Base-by-base conservation (phyloP, 192 early-diverging fungal genomes). In the Coemansia sp. region DNA sequence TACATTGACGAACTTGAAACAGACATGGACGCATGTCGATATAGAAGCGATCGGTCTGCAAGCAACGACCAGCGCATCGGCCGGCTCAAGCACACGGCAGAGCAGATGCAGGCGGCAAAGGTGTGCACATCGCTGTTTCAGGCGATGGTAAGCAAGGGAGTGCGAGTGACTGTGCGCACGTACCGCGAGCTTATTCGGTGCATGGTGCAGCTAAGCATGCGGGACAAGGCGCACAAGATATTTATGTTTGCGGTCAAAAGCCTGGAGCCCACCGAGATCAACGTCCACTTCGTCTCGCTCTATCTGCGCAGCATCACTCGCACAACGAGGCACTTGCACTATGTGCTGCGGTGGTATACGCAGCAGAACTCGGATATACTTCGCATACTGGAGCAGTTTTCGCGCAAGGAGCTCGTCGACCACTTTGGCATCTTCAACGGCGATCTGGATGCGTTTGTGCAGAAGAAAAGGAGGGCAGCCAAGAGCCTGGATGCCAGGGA, bases 101-200 rank as follows among this genome's bases (percentile, higher is more conserved):
- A 70, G 37, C 59, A 62, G 25, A 33, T 64, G 6, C 64, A 69
- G 33, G 67, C 68, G 11, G 77, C 77, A 17, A 61, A 54, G 29
- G 64, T 68, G 13, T 80, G 77, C 50, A 70, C 62, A 22, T 34
- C 61, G 45, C 37, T 79, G 29, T 79, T 79, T 47, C 76, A 74
- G 61, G 28, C 36, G 11, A 79, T 79, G 76, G 58, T 56, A 27
- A 56, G 19, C 19, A 64, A 56, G 45, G 37, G 55, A 13, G 36
- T 79, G 2, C 11, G 23, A 15, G 40, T 72, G 14, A 58, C 70
- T 19, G 48, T 58, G 14, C 62, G 61, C 4, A 74, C 76, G 20
- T 79, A 74, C 53, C 76, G 70, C 64, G 76, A 79, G 41, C 71
- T 79, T 41, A 64, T 70, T 8, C 30, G 48, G 25, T 74, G 76